Conservation (phyloP, 2,329 filamentous ascomycete species). For the Mycosphaerella arachidis region DNA sequence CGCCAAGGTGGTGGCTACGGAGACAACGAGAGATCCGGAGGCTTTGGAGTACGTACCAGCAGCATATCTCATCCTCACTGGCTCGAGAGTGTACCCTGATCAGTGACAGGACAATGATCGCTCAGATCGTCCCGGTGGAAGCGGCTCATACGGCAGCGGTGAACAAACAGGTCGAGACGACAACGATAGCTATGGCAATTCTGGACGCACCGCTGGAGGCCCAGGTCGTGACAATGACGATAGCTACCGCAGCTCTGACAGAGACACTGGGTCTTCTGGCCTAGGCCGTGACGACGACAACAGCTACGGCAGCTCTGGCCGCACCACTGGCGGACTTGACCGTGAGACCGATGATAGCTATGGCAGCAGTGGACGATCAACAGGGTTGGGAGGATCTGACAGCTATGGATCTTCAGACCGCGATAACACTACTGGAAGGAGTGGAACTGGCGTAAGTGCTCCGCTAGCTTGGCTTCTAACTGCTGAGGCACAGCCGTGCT, state of each 20-base stretch:
- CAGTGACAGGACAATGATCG: slow-evolving; percentile 1
- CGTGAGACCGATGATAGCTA: slow-evolving; percentile 2
- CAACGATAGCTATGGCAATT: slow-evolving; percentile 9
- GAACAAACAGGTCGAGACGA: slow-evolving; percentile 1
- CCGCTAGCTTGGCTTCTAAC: neutral
- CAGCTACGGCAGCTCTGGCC: slow-evolving; percentile 6
- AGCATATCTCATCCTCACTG: neutral
- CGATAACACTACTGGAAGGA: neutral
- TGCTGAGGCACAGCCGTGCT: neutral
- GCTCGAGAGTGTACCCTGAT: neutral
- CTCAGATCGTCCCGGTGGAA: neutral
- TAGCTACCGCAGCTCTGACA: slow-evolving; percentile 7
- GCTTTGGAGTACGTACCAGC: slow-evolving; percentile 10
- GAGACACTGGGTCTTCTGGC: slow-evolving; percentile 8
- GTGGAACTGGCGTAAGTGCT: slow-evolving; percentile 2
- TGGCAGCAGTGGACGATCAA: slow-evolving; percentile 8
- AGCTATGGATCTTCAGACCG: slow-evolving; percentile 1
- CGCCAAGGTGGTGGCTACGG: slow-evolving; percentile 5
- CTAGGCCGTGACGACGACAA: slow-evolving; percentile 1
- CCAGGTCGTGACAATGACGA: slow-evolving; percentile 5
- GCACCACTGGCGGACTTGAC: no score
- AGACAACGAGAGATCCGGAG: slow-evolving; percentile 1
- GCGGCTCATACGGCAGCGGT: neutral
- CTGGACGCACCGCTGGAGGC: neutral
- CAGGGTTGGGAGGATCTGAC: neutral